Conservation (phyloP, 2,329 filamentous ascomycete genomes). For the Blastomyces gilchristii region DNA sequence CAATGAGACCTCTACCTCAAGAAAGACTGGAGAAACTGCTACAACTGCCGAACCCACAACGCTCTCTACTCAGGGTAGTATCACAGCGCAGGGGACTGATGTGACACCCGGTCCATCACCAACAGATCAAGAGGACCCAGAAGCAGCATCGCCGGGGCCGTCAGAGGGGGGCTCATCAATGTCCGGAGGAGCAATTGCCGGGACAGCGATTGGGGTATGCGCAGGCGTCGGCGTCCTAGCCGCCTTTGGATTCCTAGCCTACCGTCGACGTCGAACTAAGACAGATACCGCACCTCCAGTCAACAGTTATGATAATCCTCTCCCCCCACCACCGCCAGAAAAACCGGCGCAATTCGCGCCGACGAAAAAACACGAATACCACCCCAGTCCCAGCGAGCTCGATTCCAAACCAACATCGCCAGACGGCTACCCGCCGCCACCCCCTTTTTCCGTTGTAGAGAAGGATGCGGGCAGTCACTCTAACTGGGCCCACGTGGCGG, state of each 20-base stretch:
- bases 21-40: neutral
- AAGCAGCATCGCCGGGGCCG: neutral
- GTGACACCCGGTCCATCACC: neutral
- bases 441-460: neutral
- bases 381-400: slow-evolving; percentile 1
- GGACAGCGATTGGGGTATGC: neutral
- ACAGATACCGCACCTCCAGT: neutral
- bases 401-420: neutral
- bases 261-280: slow-evolving; percentile 1
- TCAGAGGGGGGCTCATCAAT: slow-evolving; percentile 2
- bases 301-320: neutral
- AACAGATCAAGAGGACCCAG: neutral
- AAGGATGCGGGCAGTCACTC: neutral
- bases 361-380: neutral
- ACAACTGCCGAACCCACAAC: neutral
- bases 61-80: neutral
- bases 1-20: neutral
- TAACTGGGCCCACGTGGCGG: neutral
- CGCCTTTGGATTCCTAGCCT: slow-evolving; percentile 1
- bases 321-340: neutral
- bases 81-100: neutral
- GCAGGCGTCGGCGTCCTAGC: slow-evolving; percentile 1
- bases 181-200: slow-evolving; percentile 5
- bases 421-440: neutral
- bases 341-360: neutral